Evolutionary conservation across 1,284 basidiomycete genomes (phyloP), one percentile per base, ranked within the genome.

Genomic region (Trichosporon sp.): DNA sequence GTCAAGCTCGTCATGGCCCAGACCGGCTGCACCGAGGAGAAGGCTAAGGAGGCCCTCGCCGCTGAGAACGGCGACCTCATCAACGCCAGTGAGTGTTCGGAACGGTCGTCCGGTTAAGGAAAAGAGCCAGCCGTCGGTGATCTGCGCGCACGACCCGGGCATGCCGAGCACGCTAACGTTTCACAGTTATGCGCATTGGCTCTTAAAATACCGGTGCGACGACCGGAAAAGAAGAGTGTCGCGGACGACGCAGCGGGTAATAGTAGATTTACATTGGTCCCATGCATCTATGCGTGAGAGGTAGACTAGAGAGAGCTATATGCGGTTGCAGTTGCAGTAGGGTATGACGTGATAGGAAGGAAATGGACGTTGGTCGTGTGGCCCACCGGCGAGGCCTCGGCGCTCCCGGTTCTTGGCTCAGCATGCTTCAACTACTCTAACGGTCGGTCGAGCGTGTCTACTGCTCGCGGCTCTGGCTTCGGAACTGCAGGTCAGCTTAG

Each of bases 1-100:
- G 94, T 97, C 76, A 93, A 98, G 78, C 89, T 97, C 71, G 93
- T 99, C 70, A 94, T 98, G 87, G 88, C 89, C 72, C 94, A 96
- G 87, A 85, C 84, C 38, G 82, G 81, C 80, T 95, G 92, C 85
- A 90, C 92, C 69, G 89, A 93, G 76, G 92, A 92, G 70, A 95
- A 94, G 84, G 94, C 95, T 48, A 91, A 94, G 67, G 89, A 90
- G 76, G 94, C 90, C 91, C 86, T 97, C 83, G 94, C 92, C 86
- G 92, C 93, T 77, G 92, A 90, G 77, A 91, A 91, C 70, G 94
- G 94, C 65, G 95, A 97, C 85, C 84, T 96, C 81, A 95, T 96
- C 87, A 94, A 94, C 83, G 93, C 93, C 72, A 95, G 94, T 96
- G 83, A 85, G 93, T 92, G 12, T 14, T 26, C 19, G 19, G 46